Conservation (phyloP, 208 protist species). For the Acanthamoeba triangularis region DNA sequence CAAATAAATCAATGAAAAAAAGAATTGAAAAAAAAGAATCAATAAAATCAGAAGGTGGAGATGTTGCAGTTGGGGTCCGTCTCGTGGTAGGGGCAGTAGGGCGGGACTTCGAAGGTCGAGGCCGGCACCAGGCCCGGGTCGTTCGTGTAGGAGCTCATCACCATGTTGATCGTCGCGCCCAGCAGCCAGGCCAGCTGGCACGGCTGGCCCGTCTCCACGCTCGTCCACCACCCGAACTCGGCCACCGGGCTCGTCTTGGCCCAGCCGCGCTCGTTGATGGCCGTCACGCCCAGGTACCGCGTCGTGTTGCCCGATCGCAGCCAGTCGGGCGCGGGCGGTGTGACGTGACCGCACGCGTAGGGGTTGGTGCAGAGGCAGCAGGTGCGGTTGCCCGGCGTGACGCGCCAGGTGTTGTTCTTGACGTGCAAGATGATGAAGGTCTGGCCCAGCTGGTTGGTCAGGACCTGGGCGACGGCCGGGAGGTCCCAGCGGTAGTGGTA, state of each 20-base stretch:
- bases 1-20: background rate
- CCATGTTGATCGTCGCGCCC: constrained; percentile 43
- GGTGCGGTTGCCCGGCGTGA: constrained; percentile 39
- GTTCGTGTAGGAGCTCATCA: constrained; percentile 64
- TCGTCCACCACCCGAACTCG: constrained; percentile 62
- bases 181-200: constrained; percentile 58
- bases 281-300: constrained; percentile 48
- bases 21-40: background rate
- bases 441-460: constrained; percentile 29
- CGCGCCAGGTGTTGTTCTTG: constrained; percentile 66
- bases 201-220: constrained; percentile 29
- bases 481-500: constrained; percentile 74
- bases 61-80: constrained; percentile 68
- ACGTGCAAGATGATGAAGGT: constrained; percentile 57
- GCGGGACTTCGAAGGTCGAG: background rate
- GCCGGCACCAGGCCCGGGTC: background rate
- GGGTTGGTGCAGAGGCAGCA: constrained; percentile 69
- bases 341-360: constrained; percentile 31
- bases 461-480: constrained; percentile 22
- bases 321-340: constrained; percentile 39
- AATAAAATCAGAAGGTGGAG: constrained; percentile 31
- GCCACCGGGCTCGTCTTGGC: constrained; percentile 27
- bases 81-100: constrained; percentile 54
- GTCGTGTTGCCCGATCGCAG: constrained; percentile 24
- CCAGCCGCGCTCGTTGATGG: constrained; percentile 68